Evolutionary conservation across 371 early-diverging fungal genomes (phyloP).

Genomic region (Actinomortierella ambigua): DNA sequence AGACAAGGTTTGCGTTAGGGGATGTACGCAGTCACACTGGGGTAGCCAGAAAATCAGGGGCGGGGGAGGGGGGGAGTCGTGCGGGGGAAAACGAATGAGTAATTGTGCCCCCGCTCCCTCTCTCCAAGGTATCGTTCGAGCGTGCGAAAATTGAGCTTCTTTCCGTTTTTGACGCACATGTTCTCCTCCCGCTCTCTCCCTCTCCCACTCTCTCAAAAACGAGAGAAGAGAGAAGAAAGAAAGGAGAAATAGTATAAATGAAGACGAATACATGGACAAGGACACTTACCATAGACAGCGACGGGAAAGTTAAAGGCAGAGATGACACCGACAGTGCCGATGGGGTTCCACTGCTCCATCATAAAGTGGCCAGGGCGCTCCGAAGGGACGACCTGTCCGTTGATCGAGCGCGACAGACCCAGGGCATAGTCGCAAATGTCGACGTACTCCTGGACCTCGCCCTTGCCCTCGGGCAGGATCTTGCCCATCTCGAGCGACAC

Average conservation of each 20-base stretch:
- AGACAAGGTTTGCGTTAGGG: too few species aligned
- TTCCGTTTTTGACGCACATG: too few species aligned
- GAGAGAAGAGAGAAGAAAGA: not conserved
- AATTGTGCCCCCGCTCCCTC: too few species aligned
- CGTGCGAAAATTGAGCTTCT: too few species aligned
- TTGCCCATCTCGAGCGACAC: conserved; percentile 97
- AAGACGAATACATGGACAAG: not conserved
- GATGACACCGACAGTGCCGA: conserved; percentile 94
- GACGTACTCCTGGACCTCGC: conserved; percentile 98
- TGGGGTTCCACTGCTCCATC: conserved; percentile 96
- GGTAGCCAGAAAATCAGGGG: not conserved
- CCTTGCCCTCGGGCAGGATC: conserved; percentile 92
- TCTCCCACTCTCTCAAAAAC: too few species aligned
- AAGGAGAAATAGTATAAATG: not conserved
- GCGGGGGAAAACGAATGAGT: conserved; percentile 1
- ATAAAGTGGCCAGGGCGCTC: conserved; percentile 96
- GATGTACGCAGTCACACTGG: too few species aligned
- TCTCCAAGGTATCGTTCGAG: too few species aligned
- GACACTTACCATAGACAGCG: conserved; percentile 60
- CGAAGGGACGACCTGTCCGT: conserved; percentile 89
- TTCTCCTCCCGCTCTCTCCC: too few species aligned
- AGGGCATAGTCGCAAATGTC: conserved; percentile 95
- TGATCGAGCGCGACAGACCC: conserved; percentile 87
- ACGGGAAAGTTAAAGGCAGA: conserved; percentile 91
- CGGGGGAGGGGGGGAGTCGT: not conserved